Conservation (phyloP, 140 eudicot species). For the Flaveria floridana region DNA sequence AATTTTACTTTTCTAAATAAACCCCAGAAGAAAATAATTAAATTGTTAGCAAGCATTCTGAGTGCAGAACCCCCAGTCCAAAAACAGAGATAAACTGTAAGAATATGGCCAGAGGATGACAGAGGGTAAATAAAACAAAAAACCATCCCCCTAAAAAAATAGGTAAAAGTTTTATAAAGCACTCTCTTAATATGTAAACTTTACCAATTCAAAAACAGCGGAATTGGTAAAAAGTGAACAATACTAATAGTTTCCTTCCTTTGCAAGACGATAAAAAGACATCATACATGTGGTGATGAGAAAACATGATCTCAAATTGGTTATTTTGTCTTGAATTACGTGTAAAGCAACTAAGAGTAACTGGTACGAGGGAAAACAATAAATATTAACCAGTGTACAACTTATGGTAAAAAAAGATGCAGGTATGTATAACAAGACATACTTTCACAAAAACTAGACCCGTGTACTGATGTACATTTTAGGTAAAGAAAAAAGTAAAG, state of each 20-base stretch:
- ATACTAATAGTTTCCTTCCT: neutral
- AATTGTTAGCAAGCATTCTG: conserved; percentile 18
- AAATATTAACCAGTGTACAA: neutral
- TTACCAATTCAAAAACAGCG: conserved; percentile 4
- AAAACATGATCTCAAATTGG: neutral
- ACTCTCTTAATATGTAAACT: neutral
- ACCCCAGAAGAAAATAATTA: neutral
- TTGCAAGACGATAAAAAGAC: neutral
- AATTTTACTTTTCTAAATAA: too few relatives aligned
- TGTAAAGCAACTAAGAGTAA: neutral
- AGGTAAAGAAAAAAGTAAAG: too few relatives aligned
- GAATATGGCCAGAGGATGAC: conserved; percentile 29
- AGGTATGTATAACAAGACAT: neutral
- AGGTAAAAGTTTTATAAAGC: neutral
- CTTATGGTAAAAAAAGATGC: neutral
- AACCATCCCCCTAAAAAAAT: conserved; percentile 23
- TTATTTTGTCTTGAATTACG: neutral
- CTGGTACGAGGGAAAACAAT: neutral
- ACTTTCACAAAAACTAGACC: too few relatives aligned
- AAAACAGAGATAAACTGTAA: conserved; percentile 29
- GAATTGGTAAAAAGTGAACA: neutral
- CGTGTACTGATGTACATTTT: too few relatives aligned
- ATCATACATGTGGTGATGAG: too few relatives aligned
- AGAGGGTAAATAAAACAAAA: conserved; percentile 10
- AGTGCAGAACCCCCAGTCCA: conserved; percentile 15